Evolutionary conservation across 2,329 filamentous ascomycete species (phyloP).

Genomic region (Endothia cerciana): DNA sequence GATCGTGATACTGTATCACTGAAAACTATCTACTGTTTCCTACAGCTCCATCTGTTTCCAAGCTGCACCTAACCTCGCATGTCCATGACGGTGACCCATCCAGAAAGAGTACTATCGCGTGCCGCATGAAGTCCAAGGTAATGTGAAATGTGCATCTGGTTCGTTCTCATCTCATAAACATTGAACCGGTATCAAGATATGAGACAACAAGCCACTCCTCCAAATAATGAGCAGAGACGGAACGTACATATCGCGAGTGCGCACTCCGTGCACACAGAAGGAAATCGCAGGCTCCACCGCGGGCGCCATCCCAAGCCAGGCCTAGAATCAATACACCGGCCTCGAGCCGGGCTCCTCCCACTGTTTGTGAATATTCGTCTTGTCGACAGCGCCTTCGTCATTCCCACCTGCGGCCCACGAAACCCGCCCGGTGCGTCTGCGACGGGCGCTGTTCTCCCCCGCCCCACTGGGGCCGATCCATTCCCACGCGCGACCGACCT

Average conservation of each 20-base stretch:
- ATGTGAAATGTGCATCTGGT: background rate
- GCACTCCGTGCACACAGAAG: constrained; percentile 9
- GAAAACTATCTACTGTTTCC: background rate
- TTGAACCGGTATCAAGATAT: constrained; percentile 22
- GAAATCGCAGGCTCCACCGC: background rate
- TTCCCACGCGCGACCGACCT: constrained; percentile 70
- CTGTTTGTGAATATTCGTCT: constrained; percentile 39
- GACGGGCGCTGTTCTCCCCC: constrained; percentile 43
- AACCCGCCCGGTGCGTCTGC: constrained; percentile 57
- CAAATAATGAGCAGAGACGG: background rate
- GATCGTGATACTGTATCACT: background rate
- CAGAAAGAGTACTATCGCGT: background rate
- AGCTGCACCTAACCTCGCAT: background rate
- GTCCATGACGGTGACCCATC: background rate
- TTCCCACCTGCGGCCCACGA: constrained; percentile 49
- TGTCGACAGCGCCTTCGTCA: constrained; percentile 36
- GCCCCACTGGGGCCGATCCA: constrained; percentile 66
- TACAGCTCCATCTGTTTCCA: background rate
- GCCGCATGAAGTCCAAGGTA: background rate
- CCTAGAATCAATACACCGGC: constrained; percentile 40
- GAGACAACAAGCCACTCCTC: constrained; percentile 3
- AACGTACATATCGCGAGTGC: background rate
- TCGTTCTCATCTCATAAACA: background rate
- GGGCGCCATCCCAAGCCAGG: background rate
- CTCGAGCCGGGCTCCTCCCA: constrained; percentile 43